Conservation (phyloP, 2,329 filamentous ascomycete species). For the Penicillium psychrosexuale region DNA sequence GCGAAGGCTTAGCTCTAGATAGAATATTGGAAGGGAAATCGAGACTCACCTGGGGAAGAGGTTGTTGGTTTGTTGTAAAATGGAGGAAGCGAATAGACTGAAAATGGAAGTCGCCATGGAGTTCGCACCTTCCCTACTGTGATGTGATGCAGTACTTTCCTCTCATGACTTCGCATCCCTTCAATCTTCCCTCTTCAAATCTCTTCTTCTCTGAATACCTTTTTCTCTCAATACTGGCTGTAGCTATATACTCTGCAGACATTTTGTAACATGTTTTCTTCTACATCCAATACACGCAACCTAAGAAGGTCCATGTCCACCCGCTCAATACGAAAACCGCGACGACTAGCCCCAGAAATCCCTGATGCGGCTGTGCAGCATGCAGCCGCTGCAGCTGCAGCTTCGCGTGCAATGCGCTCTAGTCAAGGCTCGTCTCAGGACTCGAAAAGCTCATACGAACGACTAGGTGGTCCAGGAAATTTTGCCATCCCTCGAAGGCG, state of each 20-base stretch:
- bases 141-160: not conserved
- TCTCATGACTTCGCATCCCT: not conserved
- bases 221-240: not conserved
- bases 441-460: constrained; percentile 29
- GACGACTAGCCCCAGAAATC: constrained; percentile 27
- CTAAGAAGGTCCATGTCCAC: constrained; percentile 41
- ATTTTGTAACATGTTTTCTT: constrained; percentile 28
- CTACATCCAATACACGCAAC: constrained; percentile 27
- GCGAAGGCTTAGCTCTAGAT: not conserved
- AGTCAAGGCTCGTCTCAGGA: constrained; percentile 28
- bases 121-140: not conserved
- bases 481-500: constrained; percentile 28
- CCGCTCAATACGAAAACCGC: constrained; percentile 36
- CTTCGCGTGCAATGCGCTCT: constrained; percentile 43
- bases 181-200: constrained; percentile 11
- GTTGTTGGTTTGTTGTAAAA: not conserved
- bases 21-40: not conserved
- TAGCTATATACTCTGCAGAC: constrained; percentile 22
- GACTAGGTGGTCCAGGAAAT: constrained; percentile 27
- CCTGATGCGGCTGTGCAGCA: constrained; percentile 32
- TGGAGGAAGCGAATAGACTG: not conserved
- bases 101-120: not conserved
- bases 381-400: constrained; percentile 37
- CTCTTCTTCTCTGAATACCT: not conserved
- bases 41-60: not conserved